Evolutionary conservation across 208 protist genomes (phyloP).

Genomic region (Leishmania guyanensis): DNA sequence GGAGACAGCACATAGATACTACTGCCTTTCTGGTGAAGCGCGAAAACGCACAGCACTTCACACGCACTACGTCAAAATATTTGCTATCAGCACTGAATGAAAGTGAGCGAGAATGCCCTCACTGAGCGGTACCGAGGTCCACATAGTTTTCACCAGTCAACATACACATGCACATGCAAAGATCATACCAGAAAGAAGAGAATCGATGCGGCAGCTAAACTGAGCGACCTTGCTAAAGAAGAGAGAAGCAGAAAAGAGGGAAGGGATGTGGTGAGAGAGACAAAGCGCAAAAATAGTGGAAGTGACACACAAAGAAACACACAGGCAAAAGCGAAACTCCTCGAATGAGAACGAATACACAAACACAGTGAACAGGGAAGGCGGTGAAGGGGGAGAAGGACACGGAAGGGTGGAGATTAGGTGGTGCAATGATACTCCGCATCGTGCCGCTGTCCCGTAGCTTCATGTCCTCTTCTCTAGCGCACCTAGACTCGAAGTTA

Average conservation of each 20-base stretch:
- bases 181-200: background rate
- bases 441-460: background rate
- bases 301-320: background rate
- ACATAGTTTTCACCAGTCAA: background rate
- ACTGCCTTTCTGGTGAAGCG: background rate
- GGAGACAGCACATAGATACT: background rate
- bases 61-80: background rate
- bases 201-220: background rate
- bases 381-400: background rate
- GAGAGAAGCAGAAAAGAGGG: background rate
- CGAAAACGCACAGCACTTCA: background rate
- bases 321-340: background rate
- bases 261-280: background rate
- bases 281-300: background rate
- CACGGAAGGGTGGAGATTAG: background rate
- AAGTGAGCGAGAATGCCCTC: background rate
- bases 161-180: background rate
- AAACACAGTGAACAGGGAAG: background rate
- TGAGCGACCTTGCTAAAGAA: background rate
- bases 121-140: background rate
- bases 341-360: background rate
- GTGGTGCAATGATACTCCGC: background rate
- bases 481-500: background rate
- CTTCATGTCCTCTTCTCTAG: background rate
- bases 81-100: background rate